These are phyloP conservation scores for Amaranthus palmeri DNA, from an alignment of 148 eudicot genomes.

Conservation along the genomic window DNA sequence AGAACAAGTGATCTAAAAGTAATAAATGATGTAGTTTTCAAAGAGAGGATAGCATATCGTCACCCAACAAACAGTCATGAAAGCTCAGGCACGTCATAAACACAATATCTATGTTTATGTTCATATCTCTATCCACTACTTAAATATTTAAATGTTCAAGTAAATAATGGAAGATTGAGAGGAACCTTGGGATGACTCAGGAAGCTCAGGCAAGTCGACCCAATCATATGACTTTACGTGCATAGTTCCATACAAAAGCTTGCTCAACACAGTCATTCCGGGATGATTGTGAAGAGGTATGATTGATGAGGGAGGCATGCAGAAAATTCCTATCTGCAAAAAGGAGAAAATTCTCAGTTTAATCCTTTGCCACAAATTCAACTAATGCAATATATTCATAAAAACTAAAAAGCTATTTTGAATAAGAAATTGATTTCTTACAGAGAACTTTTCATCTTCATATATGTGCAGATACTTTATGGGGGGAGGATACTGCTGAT, in stretches of 20 bases:
- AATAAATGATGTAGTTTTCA: no score
- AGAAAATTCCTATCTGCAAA: slow-evolving; percentile 93
- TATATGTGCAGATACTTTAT: slow-evolving; percentile 83
- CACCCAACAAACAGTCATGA: no score
- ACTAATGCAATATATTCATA: background rate
- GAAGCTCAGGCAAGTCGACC: slow-evolving; percentile 64
- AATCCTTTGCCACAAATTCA: slow-evolving; percentile 3
- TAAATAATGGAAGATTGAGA: background rate
- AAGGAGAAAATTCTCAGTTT: background rate
- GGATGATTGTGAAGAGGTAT: slow-evolving; percentile 99
- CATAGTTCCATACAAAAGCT: slow-evolving; percentile 83
- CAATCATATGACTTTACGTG: slow-evolving; percentile 86
- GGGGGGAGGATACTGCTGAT: slow-evolving; percentile 47
- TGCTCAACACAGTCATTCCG: slow-evolving; percentile 99
- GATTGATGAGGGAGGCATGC: slow-evolving; percentile 87
- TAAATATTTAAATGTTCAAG: no score
- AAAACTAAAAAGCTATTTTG: background rate
- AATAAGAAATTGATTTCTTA: slow-evolving; percentile 32
- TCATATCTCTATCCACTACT: no score
- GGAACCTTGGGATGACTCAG: slow-evolving; percentile 62
- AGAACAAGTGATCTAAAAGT: no score
- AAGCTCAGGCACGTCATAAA: no score
- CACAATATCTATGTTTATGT: no score
- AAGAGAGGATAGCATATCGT: no score
- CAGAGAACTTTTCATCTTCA: slow-evolving; percentile 86